These are phyloP conservation scores for Triticum turgidum DNA, from an alignment of 176 grass and related monocot species.

Conservation along the genomic window DNA sequence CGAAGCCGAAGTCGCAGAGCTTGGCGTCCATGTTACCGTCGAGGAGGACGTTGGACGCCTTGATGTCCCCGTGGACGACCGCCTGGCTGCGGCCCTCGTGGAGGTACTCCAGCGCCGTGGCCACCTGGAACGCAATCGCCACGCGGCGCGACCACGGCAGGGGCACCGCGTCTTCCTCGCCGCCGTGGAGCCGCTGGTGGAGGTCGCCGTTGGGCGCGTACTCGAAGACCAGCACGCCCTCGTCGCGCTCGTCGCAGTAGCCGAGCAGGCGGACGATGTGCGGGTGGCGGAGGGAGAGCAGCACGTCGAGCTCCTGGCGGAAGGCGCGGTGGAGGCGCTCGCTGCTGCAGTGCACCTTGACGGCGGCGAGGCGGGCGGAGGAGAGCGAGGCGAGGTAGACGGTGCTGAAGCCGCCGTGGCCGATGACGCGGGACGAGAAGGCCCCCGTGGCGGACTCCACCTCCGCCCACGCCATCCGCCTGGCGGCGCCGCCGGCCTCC, in stretches of 20 bases:
- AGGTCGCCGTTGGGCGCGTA: constrained; percentile 77
- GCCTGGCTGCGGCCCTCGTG: constrained; percentile 51
- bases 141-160: constrained; percentile 60
- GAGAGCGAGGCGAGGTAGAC: constrained; percentile 67
- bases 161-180: background rate
- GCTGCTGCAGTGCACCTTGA: constrained; percentile 76
- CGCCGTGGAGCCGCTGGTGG: constrained; percentile 55
- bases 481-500: background rate
- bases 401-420: constrained; percentile 82
- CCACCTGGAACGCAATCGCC: constrained; percentile 63
- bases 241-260: constrained; percentile 68
- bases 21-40: constrained; percentile 58
- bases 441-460: constrained; percentile 56
- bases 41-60: constrained; percentile 81
- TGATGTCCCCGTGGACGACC: constrained; percentile 88
- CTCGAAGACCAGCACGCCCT: constrained; percentile 68
- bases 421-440: constrained; percentile 67
- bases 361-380: constrained; percentile 45
- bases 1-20: constrained; percentile 90
- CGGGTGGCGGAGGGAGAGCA: constrained; percentile 67
- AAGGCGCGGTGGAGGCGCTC: constrained; percentile 71
- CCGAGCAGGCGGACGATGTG: constrained; percentile 70
- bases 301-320: constrained; percentile 71
- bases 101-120: constrained; percentile 77
- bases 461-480: constrained; percentile 60